These are phyloP conservation scores for Sarcodon sp. DNA, from an alignment of 768 basidiomycete genomes.

Conservation along the genomic window DNA sequence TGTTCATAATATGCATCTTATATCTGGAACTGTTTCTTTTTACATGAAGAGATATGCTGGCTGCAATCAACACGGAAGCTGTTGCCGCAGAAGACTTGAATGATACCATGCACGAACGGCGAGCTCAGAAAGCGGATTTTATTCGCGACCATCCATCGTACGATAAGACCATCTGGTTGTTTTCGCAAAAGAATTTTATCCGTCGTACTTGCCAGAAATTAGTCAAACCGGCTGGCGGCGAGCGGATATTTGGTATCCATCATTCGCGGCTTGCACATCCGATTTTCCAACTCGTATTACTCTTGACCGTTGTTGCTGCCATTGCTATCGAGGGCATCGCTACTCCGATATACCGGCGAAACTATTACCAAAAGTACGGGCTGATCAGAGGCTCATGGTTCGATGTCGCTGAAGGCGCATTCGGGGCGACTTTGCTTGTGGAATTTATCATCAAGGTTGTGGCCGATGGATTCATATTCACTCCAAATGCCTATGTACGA, in stretches of 20 bases:
- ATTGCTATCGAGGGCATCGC: conserved; percentile 77
- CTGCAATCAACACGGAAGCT: conserved; percentile 45
- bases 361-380: conserved; percentile 52
- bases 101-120: conserved; percentile 56
- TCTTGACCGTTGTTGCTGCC: conserved; percentile 67
- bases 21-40: not conserved
- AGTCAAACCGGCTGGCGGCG: conserved; percentile 72
- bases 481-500: conserved; percentile 83
- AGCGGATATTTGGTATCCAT: conserved; percentile 75
- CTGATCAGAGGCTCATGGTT: conserved; percentile 71
- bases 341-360: conserved; percentile 70
- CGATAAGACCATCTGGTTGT: conserved; percentile 83
- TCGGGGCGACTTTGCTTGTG: conserved; percentile 57
- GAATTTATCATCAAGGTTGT: conserved; percentile 87
- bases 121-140: conserved; percentile 74
- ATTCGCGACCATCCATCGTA: conserved; percentile 82
- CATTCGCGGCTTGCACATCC: conserved; percentile 53
- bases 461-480: conserved; percentile 86
- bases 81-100: conserved; percentile 35
- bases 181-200: conserved; percentile 65
- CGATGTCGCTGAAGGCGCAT: conserved; percentile 62
- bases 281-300: conserved; percentile 62
- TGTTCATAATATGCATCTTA: not conserved
- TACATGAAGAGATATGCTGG: conserved; percentile 47
- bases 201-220: conserved; percentile 72